phyloP scores from a whole-genome alignment of 139 green algal genomes.

The Micractinium conductrix region DNA sequence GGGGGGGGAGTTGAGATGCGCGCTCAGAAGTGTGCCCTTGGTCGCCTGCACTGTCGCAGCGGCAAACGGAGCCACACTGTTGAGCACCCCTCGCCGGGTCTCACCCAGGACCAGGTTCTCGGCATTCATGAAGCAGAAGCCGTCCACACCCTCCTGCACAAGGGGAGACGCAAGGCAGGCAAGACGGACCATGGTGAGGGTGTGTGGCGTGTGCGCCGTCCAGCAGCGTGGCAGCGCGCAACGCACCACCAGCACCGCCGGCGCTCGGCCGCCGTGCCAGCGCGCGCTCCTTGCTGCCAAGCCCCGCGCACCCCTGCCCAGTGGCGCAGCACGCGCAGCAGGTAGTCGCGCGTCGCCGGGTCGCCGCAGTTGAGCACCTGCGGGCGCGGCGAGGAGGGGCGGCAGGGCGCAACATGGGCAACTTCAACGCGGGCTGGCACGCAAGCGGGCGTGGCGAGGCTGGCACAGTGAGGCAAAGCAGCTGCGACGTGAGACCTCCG shows the following conservation, averaged over 20 bases:
- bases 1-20: neutral
- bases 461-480: no score
- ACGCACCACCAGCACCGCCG: no score
- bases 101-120: slow-evolving; percentile 77
- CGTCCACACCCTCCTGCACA: slow-evolving; percentile 67
- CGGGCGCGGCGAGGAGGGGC: neutral
- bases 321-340: slow-evolving; percentile 64
- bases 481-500: no score
- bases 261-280: neutral
- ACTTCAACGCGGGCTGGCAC: neutral
- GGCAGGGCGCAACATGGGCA: neutral
- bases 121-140: slow-evolving; percentile 83
- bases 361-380: slow-evolving; percentile 80
- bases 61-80: no score
- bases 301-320: slow-evolving; percentile 55
- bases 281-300: neutral
- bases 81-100: neutral
- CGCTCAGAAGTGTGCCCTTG: no score
- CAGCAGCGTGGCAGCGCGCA: no score
- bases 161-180: neutral
- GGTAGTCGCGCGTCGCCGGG: slow-evolving; percentile 61
- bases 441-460: neutral
- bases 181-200: neutral
- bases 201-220: neutral
- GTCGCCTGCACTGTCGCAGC: no score